These are phyloP conservation scores for Talaromyces thailandensis DNA, from an alignment of 495 filamentous ascomycete species.

Conservation along the genomic window DNA sequence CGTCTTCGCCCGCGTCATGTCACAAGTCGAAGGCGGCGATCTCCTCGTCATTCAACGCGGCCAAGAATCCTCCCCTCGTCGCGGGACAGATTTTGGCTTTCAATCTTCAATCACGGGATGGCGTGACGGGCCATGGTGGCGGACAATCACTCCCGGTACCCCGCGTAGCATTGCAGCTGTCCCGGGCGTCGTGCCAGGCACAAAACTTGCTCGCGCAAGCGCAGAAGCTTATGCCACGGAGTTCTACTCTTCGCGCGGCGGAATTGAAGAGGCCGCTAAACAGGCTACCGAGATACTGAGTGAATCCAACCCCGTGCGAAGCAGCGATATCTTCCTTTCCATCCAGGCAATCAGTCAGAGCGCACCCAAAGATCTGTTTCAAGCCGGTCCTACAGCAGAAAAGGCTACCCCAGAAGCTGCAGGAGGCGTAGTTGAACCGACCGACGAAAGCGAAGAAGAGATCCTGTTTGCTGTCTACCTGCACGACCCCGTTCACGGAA, in stretches of 20 bases:
- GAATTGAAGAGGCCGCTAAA: slow-evolving; percentile 70
- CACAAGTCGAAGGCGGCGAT: slow-evolving; percentile 95
- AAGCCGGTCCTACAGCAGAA: slow-evolving; percentile 42
- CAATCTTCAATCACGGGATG: slow-evolving; percentile 54
- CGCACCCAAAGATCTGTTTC: slow-evolving; percentile 58
- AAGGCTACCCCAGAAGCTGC: slow-evolving; percentile 39
- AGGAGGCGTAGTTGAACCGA: slow-evolving; percentile 40
- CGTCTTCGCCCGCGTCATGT: slow-evolving; percentile 94
- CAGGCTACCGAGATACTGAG: slow-evolving; percentile 63
- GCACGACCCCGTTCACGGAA: slow-evolving; percentile 85
- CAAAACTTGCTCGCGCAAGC: slow-evolving; percentile 77
- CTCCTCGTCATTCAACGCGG: slow-evolving; percentile 94
- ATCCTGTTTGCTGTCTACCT: slow-evolving; percentile 85
- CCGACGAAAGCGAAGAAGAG: slow-evolving; percentile 44
- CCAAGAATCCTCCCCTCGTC: slow-evolving; percentile 67
- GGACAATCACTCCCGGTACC: slow-evolving; percentile 48
- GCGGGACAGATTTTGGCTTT: slow-evolving; percentile 45
- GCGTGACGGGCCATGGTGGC: slow-evolving; percentile 96
- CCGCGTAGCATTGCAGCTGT: slow-evolving; percentile 74
- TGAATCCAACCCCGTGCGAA: slow-evolving; percentile 82
- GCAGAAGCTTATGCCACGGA: slow-evolving; percentile 83
- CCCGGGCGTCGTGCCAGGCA: slow-evolving; percentile 72
- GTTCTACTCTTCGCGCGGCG: slow-evolving; percentile 66
- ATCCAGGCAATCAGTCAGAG: slow-evolving; percentile 75
- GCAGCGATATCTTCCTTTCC: slow-evolving; percentile 88